Percentiles rank a stretch among this genome's conserved stretches.
Evolutionary conservation across 2,329 filamentous ascomycete genomes (phyloP).

Genomic region (Fusarium coffeatum): DNA sequence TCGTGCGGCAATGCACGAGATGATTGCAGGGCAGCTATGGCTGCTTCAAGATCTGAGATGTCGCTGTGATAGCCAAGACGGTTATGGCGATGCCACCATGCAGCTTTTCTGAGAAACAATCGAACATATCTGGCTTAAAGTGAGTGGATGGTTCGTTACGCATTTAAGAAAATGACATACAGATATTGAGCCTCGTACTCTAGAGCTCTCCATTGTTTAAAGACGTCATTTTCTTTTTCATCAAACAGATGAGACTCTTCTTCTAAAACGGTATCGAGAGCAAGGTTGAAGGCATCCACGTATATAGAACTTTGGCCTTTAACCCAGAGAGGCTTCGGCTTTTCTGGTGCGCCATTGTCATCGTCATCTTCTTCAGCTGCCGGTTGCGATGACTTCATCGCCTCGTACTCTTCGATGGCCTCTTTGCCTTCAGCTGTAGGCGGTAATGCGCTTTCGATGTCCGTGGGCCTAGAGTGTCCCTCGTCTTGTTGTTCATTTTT

Average conservation of each 20-base stretch:
- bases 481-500: slow-evolving; percentile 33
- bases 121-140: slow-evolving; percentile 78
- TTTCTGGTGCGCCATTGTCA: slow-evolving; percentile 53
- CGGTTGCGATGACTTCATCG: slow-evolving; percentile 68
- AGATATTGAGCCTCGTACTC: slow-evolving; percentile 91
- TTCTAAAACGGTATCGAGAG: slow-evolving; percentile 86
- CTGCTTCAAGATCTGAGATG: slow-evolving; percentile 76
- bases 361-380: slow-evolving; percentile 49
- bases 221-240: slow-evolving; percentile 79
- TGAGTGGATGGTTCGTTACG: slow-evolving; percentile 10
- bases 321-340: slow-evolving; percentile 66
- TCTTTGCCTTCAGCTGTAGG: slow-evolving; percentile 73
- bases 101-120: slow-evolving; percentile 90
- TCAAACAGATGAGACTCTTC: slow-evolving; percentile 92
- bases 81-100: slow-evolving; percentile 87
- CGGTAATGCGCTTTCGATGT: slow-evolving; percentile 70
- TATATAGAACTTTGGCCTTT: slow-evolving; percentile 90
- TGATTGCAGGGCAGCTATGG: slow-evolving; percentile 73
- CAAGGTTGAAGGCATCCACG: slow-evolving; percentile 95
- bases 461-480: slow-evolving; percentile 44
- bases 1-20: slow-evolving; percentile 64
- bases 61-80: slow-evolving; percentile 85
- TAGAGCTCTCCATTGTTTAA: slow-evolving; percentile 78
- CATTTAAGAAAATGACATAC: slow-evolving; percentile 60
- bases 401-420: slow-evolving; percentile 84